Base-by-base conservation (phyloP, 495 filamentous ascomycete species). In the Lasiosphaeria miniovina region DNA sequence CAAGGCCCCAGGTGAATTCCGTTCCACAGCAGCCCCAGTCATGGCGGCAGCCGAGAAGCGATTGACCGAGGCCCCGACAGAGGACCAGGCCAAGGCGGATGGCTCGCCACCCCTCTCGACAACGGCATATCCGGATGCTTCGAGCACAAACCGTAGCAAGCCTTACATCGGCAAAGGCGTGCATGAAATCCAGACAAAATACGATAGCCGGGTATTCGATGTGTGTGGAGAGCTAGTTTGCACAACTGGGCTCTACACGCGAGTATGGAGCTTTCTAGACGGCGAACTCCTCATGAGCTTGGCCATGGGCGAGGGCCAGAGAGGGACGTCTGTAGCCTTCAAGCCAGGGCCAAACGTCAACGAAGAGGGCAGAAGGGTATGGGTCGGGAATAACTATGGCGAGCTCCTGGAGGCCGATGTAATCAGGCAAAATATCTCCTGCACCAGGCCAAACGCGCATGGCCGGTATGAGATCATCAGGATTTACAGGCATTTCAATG, bases 331-430 rank as follows among this genome's bases (percentile, higher is more conserved):
- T 14, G 71, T 97, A 2, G 81, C 87, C 4, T 98, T 98, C 72
- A 96, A 93, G 71, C 90, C 93, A 7, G 84, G 87, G 0, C 72
- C 75, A 31, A 82, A 84, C 50, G 77, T 91, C 6, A 83, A 88
- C 58, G 87, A 93, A 49, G 93, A 97, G 71, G 93, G 93, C 10
- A 77, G 80, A 49, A 82, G 86, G 12, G 61, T 98, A n/a, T 98
- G 94, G 94, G 80, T 98, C 14, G 94, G 94, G 0, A 96, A 86
- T 36, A 96, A 85, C 65, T 73, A 82, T 49, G 94, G 94, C 33
- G 95, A 97, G 60, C 74, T 98, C 15, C 82, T 93, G 49, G 94
- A 98, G 74, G 77, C 96, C 50, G 91, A 97, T 73, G 83, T 98
- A 59, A 66, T 75, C 3, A 82, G 82, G 4, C 86, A 90, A 61